Evolutionary conservation across 495 filamentous ascomycete species (phyloP), one percentile per base, ranked within the genome.

Genomic region (Beverwykella pulmonaria): DNA sequence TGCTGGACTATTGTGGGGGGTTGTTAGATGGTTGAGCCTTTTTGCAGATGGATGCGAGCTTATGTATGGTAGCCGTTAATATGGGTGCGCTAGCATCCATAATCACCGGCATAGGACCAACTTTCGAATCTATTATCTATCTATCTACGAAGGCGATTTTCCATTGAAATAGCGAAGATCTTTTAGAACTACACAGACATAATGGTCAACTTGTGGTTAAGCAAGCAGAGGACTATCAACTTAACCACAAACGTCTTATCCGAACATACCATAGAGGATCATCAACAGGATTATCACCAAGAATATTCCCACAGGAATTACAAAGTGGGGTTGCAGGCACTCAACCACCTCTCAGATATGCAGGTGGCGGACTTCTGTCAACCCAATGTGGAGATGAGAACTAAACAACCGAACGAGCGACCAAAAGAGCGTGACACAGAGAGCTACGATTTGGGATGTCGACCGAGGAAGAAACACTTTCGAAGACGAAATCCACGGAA

Each of bases 11-110:
- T 64, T 22, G 26, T 61, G 27, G 10, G 23, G 23, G 7, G 7
- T 2, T 59, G 36, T 44, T 59, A 46, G 36, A 25, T 3, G 14
- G 26, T 14, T n/a, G n/a, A 9, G 15, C 6, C 39, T 12, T 12
- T 10, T 30, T 44, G 34, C 20, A 15, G 55, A 59, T 23, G 7
- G 19, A 46, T 29, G 32, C 7, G 4, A 9, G 9, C 30, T 15
- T 47, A 59, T 32, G 20, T 48, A 41, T 68, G 60, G 39, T 63
- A 64, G 23, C 59, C 22, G 52, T 69, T 36, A 14, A 69, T 1
- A 53, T 69, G 65, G 10, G 59, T 60, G 10, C 65, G 65, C 65
- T 60, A 69, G 27, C 39, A 58, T 1, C 65, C 65, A 19, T 27
- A 26, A 5, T 41, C 49, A 9, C 64, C 64, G 1, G 47, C 7